phyloP scores from a whole-genome alignment of 2,329 filamentous ascomycete genomes.

The Claviceps sp. region DNA sequence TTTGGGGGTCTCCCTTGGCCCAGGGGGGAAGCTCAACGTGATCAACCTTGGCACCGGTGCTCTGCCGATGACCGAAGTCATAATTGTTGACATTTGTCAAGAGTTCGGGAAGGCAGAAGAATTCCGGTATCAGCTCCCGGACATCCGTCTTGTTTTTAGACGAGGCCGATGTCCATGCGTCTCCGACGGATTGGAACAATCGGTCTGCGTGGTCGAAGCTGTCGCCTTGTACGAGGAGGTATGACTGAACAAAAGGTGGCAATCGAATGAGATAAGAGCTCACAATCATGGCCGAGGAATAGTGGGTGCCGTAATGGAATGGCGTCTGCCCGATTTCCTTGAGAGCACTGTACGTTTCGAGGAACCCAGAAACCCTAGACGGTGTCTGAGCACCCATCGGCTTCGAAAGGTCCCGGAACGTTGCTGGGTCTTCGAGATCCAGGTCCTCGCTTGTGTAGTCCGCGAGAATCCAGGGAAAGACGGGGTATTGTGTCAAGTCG shows the following conservation, averaged over 20 bases:
- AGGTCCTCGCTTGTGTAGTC: conserved; percentile 93
- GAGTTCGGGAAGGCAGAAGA: conserved; percentile 94
- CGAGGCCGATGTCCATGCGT: conserved; percentile 84
- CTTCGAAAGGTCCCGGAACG: conserved; percentile 83
- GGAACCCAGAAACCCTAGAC: conserved; percentile 63
- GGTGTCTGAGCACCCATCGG: conserved; percentile 88
- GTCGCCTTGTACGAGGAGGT: conserved; percentile 86
- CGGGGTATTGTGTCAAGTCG: conserved; percentile 92
- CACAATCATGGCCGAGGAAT: conserved; percentile 98
- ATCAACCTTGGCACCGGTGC: conserved; percentile 65
- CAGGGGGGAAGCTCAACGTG: conserved; percentile 83
- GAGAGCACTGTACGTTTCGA: conserved; percentile 74
- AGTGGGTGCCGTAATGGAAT: conserved; percentile 97
- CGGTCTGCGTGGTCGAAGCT: conserved; percentile 93
- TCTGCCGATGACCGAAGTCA: conserved; percentile 82
- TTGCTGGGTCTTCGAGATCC: conserved; percentile 69
- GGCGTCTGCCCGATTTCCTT: conserved; percentile 85
- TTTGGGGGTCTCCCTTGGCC: conserved; percentile 91
- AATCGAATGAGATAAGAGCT: conserved; percentile 90
- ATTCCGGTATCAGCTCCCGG: conserved; percentile 87
- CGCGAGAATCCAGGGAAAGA: conserved; percentile 93
- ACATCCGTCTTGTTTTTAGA: conserved; percentile 87
- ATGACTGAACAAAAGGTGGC: conserved; percentile 92
- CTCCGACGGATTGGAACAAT: conserved; percentile 84
- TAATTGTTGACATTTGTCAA: conserved; percentile 88